Evolutionary conservation across 2,329 filamentous ascomycete species (phyloP).

Genomic region (Apiospora kogelbergensis): DNA sequence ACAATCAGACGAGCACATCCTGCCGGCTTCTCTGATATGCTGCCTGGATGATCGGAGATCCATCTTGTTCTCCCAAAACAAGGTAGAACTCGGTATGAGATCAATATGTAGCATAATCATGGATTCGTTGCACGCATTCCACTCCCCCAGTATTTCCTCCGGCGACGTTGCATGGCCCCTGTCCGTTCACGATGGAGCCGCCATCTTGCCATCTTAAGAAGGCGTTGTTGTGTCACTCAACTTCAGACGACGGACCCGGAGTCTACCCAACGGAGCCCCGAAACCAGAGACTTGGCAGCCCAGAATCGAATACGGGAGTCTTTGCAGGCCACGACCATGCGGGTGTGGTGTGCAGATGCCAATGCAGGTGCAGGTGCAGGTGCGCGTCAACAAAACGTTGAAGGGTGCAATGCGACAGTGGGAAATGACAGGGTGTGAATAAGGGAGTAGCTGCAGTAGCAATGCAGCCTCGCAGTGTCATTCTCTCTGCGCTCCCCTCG

Average conservation of each 20-base stretch:
- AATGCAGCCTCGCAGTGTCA: not conserved
- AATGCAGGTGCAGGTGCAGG: not conserved
- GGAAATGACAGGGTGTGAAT: constrained; percentile 4
- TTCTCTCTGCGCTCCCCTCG: not conserved
- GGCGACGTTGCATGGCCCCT: not conserved
- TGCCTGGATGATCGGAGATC: constrained; percentile 3
- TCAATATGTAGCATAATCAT: not conserved
- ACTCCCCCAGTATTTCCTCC: not conserved
- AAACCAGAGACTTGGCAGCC: not conserved
- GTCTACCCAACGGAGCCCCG: not conserved
- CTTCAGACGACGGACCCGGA: constrained; percentile 10
- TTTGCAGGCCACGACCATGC: not conserved
- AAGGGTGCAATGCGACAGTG: not conserved
- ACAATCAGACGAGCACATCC: not conserved
- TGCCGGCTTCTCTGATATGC: not conserved
- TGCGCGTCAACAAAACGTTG: not conserved
- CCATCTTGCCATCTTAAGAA: not conserved
- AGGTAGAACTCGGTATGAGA: not conserved
- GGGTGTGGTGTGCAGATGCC: not conserved
- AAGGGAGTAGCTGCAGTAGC: not conserved
- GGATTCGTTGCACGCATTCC: not conserved
- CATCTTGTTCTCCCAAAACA: not conserved
- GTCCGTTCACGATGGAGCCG: not conserved
- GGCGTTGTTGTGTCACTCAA: constrained; percentile 4
- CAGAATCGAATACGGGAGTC: not conserved